phyloP scores from a whole-genome alignment of 345 rosid genomes.

The Melaleuca quinquenervia region DNA sequence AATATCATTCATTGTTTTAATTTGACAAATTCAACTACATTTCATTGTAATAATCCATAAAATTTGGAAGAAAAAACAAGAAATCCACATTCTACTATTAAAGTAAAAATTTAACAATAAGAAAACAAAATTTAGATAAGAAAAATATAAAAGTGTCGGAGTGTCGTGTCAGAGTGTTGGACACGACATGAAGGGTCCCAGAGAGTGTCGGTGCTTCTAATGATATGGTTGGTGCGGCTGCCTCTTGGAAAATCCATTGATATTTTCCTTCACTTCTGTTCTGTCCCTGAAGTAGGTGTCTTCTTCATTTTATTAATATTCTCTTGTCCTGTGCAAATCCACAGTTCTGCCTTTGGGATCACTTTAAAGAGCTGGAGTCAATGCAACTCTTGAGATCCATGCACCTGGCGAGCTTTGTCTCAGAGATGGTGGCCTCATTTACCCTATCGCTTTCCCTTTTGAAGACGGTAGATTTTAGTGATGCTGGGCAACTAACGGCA shows the following conservation, averaged over 20 bases:
- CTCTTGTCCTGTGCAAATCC: not conserved
- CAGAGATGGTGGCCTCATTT: slow-evolving; percentile 69
- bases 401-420: slow-evolving; percentile 78
- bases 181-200: too few relatives aligned
- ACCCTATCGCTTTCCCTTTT: slow-evolving; percentile 64
- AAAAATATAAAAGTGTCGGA: too few relatives aligned
- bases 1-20: too few relatives aligned
- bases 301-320: not conserved
- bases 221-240: not conserved
- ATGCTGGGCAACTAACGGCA: slow-evolving; percentile 40
- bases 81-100: too few relatives aligned
- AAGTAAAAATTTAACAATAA: too few relatives aligned
- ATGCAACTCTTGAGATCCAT: slow-evolving; percentile 66
- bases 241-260: not conserved
- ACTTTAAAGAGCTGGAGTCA: slow-evolving; percentile 69
- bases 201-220: too few relatives aligned
- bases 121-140: too few relatives aligned
- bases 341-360: slow-evolving; percentile 91
- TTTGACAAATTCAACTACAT: too few relatives aligned
- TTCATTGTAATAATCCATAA: too few relatives aligned
- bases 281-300: not conserved
- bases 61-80: too few relatives aligned
- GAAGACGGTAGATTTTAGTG: slow-evolving; percentile 50
- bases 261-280: not conserved
- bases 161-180: too few relatives aligned